A percentile compares a stretch with the other conserved stretches of the same genome.
phyloP scores from a whole-genome alignment of 2,329 filamentous ascomycete species.

The Emmonsiellopsis sp. region DNA sequence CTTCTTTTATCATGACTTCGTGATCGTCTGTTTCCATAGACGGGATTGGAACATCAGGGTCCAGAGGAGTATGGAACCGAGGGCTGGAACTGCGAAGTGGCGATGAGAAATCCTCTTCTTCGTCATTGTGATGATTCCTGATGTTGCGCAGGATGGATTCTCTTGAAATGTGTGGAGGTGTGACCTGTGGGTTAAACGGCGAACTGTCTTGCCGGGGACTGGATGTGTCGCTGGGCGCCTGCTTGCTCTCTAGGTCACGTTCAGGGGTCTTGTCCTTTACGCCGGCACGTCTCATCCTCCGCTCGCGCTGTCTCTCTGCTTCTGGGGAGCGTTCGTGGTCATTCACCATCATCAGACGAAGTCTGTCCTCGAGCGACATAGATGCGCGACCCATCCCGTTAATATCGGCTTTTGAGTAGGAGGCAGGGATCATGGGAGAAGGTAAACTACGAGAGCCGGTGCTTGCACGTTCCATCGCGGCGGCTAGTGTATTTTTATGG shows the following conservation, averaged over 20 bases:
- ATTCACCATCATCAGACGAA: conserved; percentile 77
- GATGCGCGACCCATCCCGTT: conserved; percentile 64
- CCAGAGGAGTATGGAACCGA: conserved; percentile 45
- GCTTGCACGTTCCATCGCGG: conserved; percentile 63
- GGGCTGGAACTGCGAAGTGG: conserved; percentile 38
- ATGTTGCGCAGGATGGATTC: conserved; percentile 89
- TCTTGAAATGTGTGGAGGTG: conserved; percentile 70
- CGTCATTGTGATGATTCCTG: conserved; percentile 52
- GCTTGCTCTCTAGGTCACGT: conserved; percentile 20
- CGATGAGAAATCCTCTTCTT: conserved; percentile 49
- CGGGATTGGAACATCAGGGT: conserved; percentile 84
- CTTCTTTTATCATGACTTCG: conserved; percentile 59
- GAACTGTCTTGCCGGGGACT: conserved; percentile 46
- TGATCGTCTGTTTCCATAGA: conserved; percentile 66
- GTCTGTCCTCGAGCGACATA: conserved; percentile 77
- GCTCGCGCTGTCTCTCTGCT: conserved; percentile 58
- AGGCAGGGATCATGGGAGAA: conserved; percentile 59
- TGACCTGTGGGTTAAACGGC: conserved; percentile 48
- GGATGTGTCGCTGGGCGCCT: conserved; percentile 21
- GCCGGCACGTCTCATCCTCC: conserved; percentile 56
- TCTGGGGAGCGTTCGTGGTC: conserved; percentile 56
- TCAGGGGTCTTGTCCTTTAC: conserved; percentile 29
- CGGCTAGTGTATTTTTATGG: conserved; percentile 53
- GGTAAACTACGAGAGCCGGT: conserved; percentile 61
- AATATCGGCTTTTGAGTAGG: conserved; percentile 66